Evolutionary conservation across 768 basidiomycete genomes (phyloP).

Genomic region (Tephrocybe rancida): DNA sequence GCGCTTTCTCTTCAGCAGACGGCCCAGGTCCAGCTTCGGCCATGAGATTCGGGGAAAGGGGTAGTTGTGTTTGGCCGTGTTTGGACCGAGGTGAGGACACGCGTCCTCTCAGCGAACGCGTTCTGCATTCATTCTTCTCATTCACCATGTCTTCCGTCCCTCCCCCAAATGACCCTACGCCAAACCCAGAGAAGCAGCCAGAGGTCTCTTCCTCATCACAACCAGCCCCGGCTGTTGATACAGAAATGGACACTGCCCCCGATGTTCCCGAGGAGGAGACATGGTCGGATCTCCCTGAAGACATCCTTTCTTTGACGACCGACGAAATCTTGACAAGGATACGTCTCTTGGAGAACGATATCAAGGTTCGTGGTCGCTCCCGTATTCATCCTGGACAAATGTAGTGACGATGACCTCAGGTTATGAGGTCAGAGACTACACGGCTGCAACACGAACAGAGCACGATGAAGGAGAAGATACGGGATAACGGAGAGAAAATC

Average conservation of each 20-base stretch:
- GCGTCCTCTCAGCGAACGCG: constrained; percentile 35
- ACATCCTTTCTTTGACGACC: constrained; percentile 73
- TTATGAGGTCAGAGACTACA: constrained; percentile 94
- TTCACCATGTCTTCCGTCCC: constrained; percentile 59
- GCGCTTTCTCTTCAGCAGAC: constrained; percentile 67
- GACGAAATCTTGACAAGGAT: constrained; percentile 91
- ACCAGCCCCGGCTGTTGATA: constrained; percentile 28
- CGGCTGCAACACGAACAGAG: constrained; percentile 92
- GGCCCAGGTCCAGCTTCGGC: constrained; percentile 40
- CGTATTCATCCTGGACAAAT: background rate
- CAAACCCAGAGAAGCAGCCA: constrained; percentile 56
- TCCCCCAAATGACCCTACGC: constrained; percentile 52
- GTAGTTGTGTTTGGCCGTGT: constrained; percentile 29
- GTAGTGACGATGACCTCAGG: constrained; percentile 47
- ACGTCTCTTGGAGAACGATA: constrained; percentile 94
- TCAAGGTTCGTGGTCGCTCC: constrained; percentile 61
- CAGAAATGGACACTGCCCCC: constrained; percentile 75
- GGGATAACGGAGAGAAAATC: constrained; percentile 97
- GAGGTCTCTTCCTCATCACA: constrained; percentile 39
- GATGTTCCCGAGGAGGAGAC: constrained; percentile 75
- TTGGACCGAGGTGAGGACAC: constrained; percentile 31
- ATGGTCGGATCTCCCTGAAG: constrained; percentile 91
- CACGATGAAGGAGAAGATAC: constrained; percentile 98
- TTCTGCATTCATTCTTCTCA: constrained; percentile 19
- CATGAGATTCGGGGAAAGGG: constrained; percentile 27